phyloP scores from a whole-genome alignment of 2,329 filamentous ascomycete species.

The Talaromyces sp. region DNA sequence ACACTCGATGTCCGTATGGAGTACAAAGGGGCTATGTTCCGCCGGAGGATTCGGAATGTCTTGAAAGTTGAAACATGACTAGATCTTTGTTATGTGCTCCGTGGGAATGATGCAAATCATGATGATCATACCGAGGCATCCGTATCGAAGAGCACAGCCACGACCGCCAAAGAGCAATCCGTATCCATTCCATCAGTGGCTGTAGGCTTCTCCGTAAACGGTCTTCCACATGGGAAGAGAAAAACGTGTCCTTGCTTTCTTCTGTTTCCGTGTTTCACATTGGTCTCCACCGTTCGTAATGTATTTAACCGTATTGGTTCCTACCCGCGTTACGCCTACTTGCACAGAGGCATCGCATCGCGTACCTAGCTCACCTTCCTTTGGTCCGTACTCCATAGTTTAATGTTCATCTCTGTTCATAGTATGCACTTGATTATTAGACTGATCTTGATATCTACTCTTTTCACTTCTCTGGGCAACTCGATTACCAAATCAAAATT shows the following conservation, averaged over 20 bases:
- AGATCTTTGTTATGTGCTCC: background rate
- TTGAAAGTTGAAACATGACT: background rate
- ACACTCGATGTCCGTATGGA: background rate
- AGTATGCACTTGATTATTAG: background rate
- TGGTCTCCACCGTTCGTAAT: background rate
- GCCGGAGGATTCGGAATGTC: background rate
- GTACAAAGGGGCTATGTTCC: background rate
- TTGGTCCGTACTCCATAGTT: background rate
- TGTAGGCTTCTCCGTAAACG: background rate
- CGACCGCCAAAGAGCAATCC: background rate
- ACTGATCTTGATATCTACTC: background rate
- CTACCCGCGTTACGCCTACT: background rate
- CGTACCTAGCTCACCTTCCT: background rate
- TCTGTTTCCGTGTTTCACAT: background rate
- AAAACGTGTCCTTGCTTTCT: background rate
- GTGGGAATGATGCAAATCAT: background rate
- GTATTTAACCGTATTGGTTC: background rate
- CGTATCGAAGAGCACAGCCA: background rate
- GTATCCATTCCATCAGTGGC: background rate
- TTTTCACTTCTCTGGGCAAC: background rate
- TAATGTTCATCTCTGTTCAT: background rate
- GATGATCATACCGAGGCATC: background rate
- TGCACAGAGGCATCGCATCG: background rate
- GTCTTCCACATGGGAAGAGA: slow-evolving; percentile 2
- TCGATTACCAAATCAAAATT: too few species aligned